These are phyloP conservation scores for Orbilia ellipsospora DNA, from an alignment of 2,329 filamentous ascomycete genomes.

Conservation along the genomic window DNA sequence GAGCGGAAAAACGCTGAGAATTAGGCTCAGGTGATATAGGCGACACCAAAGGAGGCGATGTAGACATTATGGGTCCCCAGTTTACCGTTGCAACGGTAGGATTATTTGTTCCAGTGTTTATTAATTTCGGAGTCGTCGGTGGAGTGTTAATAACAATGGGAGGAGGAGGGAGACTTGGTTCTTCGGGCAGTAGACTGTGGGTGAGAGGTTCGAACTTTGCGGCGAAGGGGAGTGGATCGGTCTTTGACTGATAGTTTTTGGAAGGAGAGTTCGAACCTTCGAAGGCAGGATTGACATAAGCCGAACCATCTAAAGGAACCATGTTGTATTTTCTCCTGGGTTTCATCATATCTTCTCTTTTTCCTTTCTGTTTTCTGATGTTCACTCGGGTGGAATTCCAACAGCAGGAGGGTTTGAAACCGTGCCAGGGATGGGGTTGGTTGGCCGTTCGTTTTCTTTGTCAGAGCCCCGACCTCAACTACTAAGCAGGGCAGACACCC, in stretches of 20 bases:
- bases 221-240: slow-evolving; percentile 45
- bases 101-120: neutral
- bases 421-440: slow-evolving; percentile 8
- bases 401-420: slow-evolving; percentile 26
- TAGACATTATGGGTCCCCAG: slow-evolving; percentile 20
- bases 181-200: slow-evolving; percentile 29
- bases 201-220: slow-evolving; percentile 41
- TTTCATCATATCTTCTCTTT: slow-evolving; percentile 24
- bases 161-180: slow-evolving; percentile 39
- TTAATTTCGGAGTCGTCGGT: neutral
- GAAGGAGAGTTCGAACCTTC: slow-evolving; percentile 7
- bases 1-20: neutral
- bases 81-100: neutral
- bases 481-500: neutral
- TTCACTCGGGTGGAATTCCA: slow-evolving; percentile 22
- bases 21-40: slow-evolving; percentile 17
- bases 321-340: slow-evolving; percentile 31
- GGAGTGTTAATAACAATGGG: slow-evolving; percentile 10
- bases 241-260: slow-evolving; percentile 9
- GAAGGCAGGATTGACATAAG: slow-evolving; percentile 44
- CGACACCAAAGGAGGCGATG: slow-evolving; percentile 25
- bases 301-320: slow-evolving; percentile 15
- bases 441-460: slow-evolving; percentile 6
- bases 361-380: neutral
- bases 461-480: neutral